phyloP scores from a whole-genome alignment of 2,329 filamentous ascomycete genomes.

The Plectosphaerella plurivora region DNA sequence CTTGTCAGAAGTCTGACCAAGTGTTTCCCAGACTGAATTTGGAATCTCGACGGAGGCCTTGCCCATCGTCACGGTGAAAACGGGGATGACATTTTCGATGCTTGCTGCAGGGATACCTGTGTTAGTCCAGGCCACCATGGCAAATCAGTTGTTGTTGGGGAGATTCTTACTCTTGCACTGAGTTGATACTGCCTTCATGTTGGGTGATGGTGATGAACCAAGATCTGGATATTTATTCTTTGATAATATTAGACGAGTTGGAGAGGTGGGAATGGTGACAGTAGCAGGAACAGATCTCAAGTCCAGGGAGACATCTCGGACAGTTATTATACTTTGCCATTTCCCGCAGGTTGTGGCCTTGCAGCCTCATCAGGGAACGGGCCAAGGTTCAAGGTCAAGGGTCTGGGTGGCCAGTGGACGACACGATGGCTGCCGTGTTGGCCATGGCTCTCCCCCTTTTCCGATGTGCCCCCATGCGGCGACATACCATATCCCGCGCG shows the following conservation, averaged over 20 bases:
- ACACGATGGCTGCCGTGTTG: constrained; percentile 5
- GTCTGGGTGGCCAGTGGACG: constrained; percentile 5
- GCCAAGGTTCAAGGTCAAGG: constrained; percentile 2
- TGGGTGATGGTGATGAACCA: constrained; percentile 4
- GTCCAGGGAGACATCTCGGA: background rate
- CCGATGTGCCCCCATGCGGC: background rate
- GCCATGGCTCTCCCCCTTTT: background rate
- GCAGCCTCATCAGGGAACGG: constrained; percentile 15
- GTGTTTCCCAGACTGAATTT: constrained; percentile 10
- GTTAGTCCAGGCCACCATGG: background rate
- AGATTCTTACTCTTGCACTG: constrained; percentile 5
- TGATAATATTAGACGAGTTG: no score
- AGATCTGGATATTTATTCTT: background rate
- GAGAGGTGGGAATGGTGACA: no score
- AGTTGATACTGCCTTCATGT: background rate
- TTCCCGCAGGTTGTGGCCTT: constrained; percentile 12
- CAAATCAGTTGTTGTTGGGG: no score
- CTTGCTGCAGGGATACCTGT: constrained; percentile 6
- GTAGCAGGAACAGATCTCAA: background rate
- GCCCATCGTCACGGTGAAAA: constrained; percentile 13
- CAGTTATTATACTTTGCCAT: constrained; percentile 4
- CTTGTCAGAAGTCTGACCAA: constrained; percentile 9
- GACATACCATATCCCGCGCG: background rate
- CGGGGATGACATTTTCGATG: constrained; percentile 8
- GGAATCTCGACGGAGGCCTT: constrained; percentile 10